Evolutionary conservation across 2,329 filamentous ascomycete genomes (phyloP).

Genomic region (Aspergillus piperis): DNA sequence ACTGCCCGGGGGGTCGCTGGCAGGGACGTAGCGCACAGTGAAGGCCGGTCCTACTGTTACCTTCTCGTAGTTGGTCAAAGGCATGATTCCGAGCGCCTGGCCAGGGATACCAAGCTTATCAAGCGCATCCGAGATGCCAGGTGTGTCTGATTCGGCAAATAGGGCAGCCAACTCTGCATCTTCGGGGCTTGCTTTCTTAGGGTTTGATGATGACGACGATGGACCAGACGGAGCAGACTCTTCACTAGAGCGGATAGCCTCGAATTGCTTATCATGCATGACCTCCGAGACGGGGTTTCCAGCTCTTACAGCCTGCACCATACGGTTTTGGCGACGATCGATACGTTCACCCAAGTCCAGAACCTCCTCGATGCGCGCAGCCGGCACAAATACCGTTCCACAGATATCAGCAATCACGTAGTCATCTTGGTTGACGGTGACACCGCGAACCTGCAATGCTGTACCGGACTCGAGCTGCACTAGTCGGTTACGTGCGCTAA

Average conservation of each 20-base stretch:
- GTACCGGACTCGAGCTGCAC: slow-evolving; percentile 35
- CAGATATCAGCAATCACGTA: slow-evolving; percentile 25
- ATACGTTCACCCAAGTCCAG: slow-evolving; percentile 17
- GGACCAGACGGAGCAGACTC: not conserved
- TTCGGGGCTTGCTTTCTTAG: slow-evolving; percentile 13
- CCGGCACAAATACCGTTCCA: slow-evolving; percentile 22
- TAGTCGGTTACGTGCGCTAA: slow-evolving; percentile 36
- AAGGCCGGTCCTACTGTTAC: slow-evolving; percentile 36
- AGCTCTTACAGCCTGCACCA: slow-evolving; percentile 22
- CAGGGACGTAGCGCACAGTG: slow-evolving; percentile 33
- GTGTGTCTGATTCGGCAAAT: slow-evolving; percentile 22
- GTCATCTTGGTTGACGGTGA: slow-evolving; percentile 21
- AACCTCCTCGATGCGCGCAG: slow-evolving; percentile 19
- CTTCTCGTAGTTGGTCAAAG: slow-evolving; percentile 29
- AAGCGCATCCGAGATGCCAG: slow-evolving; percentile 24
- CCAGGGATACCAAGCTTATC: slow-evolving; percentile 25
- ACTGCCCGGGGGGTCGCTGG: slow-evolving; percentile 26
- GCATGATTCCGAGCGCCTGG: slow-evolving; percentile 23
- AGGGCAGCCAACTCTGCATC: slow-evolving; percentile 21
- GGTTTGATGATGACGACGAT: not conserved
- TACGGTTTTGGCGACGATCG: slow-evolving; percentile 17
- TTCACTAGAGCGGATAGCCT: slow-evolving; percentile 13
- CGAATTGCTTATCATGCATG: slow-evolving; percentile 26
- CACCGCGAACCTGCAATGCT: slow-evolving; percentile 22
- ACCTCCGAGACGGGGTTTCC: slow-evolving; percentile 22